Conservation (phyloP, 2,329 filamentous ascomycete species). For the Pezicula neosporulosa region DNA sequence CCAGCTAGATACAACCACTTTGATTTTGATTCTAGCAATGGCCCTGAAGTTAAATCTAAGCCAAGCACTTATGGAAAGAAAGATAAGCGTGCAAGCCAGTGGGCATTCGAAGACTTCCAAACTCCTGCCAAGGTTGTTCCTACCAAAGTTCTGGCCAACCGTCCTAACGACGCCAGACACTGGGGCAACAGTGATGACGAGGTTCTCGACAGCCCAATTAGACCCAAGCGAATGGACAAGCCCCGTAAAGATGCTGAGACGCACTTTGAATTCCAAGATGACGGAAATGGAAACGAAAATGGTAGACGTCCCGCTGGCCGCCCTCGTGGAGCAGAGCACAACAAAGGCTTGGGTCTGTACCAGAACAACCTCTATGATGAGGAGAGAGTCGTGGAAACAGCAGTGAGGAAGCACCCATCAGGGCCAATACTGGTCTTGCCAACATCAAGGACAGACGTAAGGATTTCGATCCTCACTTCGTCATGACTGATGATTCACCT, state of each 20-base stretch:
- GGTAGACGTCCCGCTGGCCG: constrained; percentile 42
- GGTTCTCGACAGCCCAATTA: constrained; percentile 53
- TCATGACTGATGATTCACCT: constrained; percentile 66
- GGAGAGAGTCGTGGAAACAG: constrained; percentile 39
- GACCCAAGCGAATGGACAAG: constrained; percentile 56
- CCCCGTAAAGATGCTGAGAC: constrained; percentile 75
- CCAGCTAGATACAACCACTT: constrained; percentile 84
- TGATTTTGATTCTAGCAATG: constrained; percentile 67
- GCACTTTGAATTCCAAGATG: constrained; percentile 83
- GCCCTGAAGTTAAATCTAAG: constrained; percentile 36
- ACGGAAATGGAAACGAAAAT: constrained; percentile 57
- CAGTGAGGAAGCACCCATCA: constrained; percentile 9
- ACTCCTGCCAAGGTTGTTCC: constrained; percentile 73
- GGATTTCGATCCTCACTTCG: constrained; percentile 76
- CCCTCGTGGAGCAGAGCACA: constrained; percentile 55
- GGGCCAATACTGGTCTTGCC: constrained; percentile 49
- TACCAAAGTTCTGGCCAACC: constrained; percentile 50
- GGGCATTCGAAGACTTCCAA: constrained; percentile 84
- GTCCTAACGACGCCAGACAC: constrained; percentile 67
- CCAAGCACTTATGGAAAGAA: constrained; percentile 33
- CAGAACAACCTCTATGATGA: constrained; percentile 70
- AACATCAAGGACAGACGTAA: constrained; percentile 72
- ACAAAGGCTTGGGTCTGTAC: constrained; percentile 70
- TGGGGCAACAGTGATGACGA: constrained; percentile 72
- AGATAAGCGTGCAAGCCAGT: constrained; percentile 69